Evolutionary conservation across 495 filamentous ascomycete genomes (phyloP).

Genomic region (Penicillium soppii): DNA sequence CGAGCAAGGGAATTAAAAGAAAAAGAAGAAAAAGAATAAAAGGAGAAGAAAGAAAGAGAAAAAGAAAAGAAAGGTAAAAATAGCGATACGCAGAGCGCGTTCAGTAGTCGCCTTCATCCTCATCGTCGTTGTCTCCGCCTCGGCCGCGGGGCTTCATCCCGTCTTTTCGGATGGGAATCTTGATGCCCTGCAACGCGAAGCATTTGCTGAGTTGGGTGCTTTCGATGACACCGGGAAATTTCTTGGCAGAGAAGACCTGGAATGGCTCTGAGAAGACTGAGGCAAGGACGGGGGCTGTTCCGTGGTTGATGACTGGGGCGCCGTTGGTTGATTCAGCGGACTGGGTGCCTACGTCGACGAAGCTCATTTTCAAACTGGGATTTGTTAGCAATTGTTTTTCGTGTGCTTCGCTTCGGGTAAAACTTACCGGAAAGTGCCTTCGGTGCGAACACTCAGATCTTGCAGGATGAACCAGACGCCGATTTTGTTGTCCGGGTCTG

Average conservation of each 20-base stretch:
- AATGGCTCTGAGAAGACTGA: conserved; percentile 86
- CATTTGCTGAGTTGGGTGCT: conserved; percentile 89
- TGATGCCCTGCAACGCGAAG: conserved; percentile 95
- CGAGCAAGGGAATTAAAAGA: too few species aligned
- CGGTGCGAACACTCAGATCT: conserved; percentile 90
- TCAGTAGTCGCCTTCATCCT: conserved; percentile 37
- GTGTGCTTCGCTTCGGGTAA: not conserved
- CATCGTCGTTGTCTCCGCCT: conserved; percentile 63
- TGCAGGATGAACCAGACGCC: conserved; percentile 98
- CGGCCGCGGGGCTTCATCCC: conserved; percentile 61
- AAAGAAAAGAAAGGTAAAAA: too few species aligned
- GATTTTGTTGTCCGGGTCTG: conserved; percentile 77
- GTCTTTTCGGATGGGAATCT: conserved; percentile 92
- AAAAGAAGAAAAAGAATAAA: conserved; percentile 10
- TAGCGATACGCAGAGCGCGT: too few species aligned
- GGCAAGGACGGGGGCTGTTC: conserved; percentile 80
- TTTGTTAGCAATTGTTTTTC: conserved; percentile 1
- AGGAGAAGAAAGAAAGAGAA: conserved; percentile 5
- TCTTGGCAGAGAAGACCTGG: conserved; percentile 94
- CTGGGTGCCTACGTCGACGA: conserved; percentile 74
- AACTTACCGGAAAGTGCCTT: conserved; percentile 82
- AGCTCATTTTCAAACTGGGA: conserved; percentile 67
- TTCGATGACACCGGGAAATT: conserved; percentile 96
- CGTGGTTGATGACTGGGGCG: conserved; percentile 64
- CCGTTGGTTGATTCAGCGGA: conserved; percentile 35